phyloP scores from a whole-genome alignment of 1,284 basidiomycete species.

The Rhizopogon hawkerae region DNA sequence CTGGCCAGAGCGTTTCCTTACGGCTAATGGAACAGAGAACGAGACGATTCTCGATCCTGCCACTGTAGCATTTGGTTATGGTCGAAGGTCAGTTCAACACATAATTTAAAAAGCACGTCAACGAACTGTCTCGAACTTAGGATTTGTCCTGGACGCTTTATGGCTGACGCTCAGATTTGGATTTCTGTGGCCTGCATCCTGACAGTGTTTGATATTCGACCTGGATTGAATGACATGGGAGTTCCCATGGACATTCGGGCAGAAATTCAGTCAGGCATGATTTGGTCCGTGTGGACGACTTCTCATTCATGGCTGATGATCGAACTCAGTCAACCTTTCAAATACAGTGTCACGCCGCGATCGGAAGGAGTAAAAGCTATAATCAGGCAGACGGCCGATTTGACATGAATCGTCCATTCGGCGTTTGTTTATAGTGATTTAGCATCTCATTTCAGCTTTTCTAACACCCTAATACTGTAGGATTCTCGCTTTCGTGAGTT shows the following conservation, averaged over 20 bases:
- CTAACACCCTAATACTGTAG: neutral
- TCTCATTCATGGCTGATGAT: constrained; percentile 11
- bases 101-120: neutral
- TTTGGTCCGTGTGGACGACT: constrained; percentile 27
- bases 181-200: constrained; percentile 45
- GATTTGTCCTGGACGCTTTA: constrained; percentile 41
- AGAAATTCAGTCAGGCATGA: constrained; percentile 37
- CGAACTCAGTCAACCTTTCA: constrained; percentile 21
- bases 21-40: constrained; percentile 24
- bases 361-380: constrained; percentile 18
- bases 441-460: neutral
- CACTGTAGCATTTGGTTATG: constrained; percentile 39
- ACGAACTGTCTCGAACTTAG: constrained; percentile 17
- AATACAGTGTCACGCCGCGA: constrained; percentile 27
- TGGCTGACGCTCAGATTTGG: constrained; percentile 42
- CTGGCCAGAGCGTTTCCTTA: constrained; percentile 39
- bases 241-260: constrained; percentile 25
- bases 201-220: constrained; percentile 33
- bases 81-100: constrained; percentile 28
- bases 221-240: constrained; percentile 31
- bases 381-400: constrained; percentile 23
- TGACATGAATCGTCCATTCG: too few relatives aligned
- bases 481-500: too few relatives aligned
- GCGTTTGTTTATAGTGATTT: too few relatives aligned
- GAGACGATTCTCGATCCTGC: constrained; percentile 31